Evolutionary conservation across 495 filamentous ascomycete genomes (phyloP), one percentile per base, ranked within the genome.

Genomic region (Penicillium arizonense): DNA sequence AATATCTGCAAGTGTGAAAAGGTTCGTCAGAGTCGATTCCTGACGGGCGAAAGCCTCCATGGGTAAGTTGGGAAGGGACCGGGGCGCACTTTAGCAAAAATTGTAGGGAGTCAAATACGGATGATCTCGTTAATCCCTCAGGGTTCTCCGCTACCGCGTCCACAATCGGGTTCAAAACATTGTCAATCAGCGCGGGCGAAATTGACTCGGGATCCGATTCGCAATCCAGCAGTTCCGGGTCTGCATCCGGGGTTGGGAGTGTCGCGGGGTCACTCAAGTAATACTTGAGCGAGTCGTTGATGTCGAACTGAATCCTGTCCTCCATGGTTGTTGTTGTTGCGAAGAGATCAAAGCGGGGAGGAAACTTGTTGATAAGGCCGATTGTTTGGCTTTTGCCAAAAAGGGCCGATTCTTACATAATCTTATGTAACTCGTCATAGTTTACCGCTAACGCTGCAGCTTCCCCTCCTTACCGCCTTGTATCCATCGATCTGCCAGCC

Each of bases 81-180:
- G 84, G 82, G 66, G 83, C 90, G 79, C 86, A 98, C 94, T 98
- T 98, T 73, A 99, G 78, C 34, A 99, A 75, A 64, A 96, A 95
- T 63, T 97, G 92, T 46, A 99, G 72, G 35, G 93, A 93, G 74
- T 99, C 95, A 70, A 97, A 90, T 50, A 83, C 79, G 9, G 83
- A 83, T 57, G 85, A 80, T 69, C 83, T 85, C 37, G 82, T 84
- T 44, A 99, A 86, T 47, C 87, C 87, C 62, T 96, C 94, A 24
- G 93, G 91, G 62, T 87, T 93, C 59, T 90, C 90, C 16, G 94
- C 93, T 13, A 99, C 84, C 1, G 89, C 87, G 73, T 99, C 95
- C 44, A 96, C 86, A 49, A 99, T 96, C 10, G 89, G 87, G 62
- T 99, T 96, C 55, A 97, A 74, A 6, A 91, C 84, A 59, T 77